phyloP scores from a whole-genome alignment of 1,284 basidiomycete species.

The Ganoderma lucidum region DNA sequence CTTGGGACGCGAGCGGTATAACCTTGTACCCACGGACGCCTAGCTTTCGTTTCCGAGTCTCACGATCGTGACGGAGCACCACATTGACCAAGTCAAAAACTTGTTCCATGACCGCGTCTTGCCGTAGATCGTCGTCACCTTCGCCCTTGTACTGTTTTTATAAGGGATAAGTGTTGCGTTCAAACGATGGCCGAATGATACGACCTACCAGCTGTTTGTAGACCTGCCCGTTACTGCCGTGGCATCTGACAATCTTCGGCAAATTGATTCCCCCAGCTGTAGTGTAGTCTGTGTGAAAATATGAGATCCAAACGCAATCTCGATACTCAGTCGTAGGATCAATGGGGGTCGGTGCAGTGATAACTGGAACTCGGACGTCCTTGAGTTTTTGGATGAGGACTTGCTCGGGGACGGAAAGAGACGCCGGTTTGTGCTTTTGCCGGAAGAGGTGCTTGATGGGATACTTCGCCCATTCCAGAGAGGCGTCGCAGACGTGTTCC shows the following conservation, averaged over 20 bases:
- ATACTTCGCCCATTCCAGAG: constrained; percentile 83
- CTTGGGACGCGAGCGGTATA: constrained; percentile 82
- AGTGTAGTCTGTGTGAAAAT: constrained; percentile 67
- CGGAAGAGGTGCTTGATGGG: constrained; percentile 51
- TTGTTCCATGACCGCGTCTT: constrained; percentile 99
- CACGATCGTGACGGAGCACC: constrained; percentile 77
- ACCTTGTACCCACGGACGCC: constrained; percentile 89
- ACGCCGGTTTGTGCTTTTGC: constrained; percentile 34
- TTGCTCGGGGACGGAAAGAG: constrained; percentile 50
- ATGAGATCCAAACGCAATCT: constrained; percentile 69
- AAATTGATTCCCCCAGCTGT: constrained; percentile 84
- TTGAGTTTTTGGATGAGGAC: constrained; percentile 56
- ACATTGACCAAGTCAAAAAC: constrained; percentile 92
- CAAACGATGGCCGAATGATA: constrained; percentile 17
- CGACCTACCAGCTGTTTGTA: constrained; percentile 85
- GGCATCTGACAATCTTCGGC: constrained; percentile 84
- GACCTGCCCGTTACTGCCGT: constrained; percentile 70
- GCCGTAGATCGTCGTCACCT: constrained; percentile 90
- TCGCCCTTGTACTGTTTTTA: constrained; percentile 86
- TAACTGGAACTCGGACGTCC: constrained; percentile 79
- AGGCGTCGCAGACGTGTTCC: constrained; percentile 75
- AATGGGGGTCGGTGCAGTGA: constrained; percentile 77
- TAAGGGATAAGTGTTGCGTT: background rate
- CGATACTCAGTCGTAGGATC: constrained; percentile 78
- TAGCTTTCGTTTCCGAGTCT: constrained; percentile 79